Percentiles rank a stretch among this genome's conserved stretches.
phyloP scores from a whole-genome alignment of 495 filamentous ascomycete species.

The Annulohypoxylon nitens region DNA sequence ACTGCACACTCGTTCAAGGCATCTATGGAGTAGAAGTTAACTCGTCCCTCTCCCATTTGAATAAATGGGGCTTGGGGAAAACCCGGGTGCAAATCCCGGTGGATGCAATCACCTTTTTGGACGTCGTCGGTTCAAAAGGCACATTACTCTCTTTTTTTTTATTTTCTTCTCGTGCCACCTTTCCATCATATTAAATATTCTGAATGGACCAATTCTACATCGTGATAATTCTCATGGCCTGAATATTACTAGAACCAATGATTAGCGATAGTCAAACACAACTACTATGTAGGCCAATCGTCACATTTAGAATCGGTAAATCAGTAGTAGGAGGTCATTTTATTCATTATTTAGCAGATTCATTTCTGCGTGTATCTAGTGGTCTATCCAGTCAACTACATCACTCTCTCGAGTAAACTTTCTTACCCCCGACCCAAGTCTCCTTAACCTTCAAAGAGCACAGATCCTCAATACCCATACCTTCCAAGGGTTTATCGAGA shows the following conservation, averaged over 20 bases:
- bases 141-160: neutral
- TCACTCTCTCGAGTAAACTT: slow-evolving; percentile 54
- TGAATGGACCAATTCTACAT: neutral
- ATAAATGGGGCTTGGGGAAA: neutral
- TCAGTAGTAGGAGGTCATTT: neutral
- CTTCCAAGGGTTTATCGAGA: slow-evolving; percentile 61
- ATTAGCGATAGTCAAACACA: neutral
- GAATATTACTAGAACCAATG: neutral
- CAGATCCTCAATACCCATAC: slow-evolving; percentile 58
- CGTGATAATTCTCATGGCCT: neutral
- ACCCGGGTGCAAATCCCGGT: slow-evolving; percentile 11
- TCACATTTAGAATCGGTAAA: neutral
- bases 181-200: neutral
- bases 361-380: neutral
- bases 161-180: neutral
- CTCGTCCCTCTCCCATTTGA: neutral
- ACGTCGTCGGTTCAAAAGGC: neutral
- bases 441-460: slow-evolving; percentile 66
- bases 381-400: neutral
- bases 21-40: slow-evolving; percentile 6
- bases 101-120: neutral
- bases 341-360: neutral
- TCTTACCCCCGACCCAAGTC: slow-evolving; percentile 72
- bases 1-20: neutral
- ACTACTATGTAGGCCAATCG: neutral